Evolutionary conservation across 768 basidiomycete genomes (phyloP), one percentile per base, ranked within the genome.

Genomic region (Galerina sulciceps): DNA sequence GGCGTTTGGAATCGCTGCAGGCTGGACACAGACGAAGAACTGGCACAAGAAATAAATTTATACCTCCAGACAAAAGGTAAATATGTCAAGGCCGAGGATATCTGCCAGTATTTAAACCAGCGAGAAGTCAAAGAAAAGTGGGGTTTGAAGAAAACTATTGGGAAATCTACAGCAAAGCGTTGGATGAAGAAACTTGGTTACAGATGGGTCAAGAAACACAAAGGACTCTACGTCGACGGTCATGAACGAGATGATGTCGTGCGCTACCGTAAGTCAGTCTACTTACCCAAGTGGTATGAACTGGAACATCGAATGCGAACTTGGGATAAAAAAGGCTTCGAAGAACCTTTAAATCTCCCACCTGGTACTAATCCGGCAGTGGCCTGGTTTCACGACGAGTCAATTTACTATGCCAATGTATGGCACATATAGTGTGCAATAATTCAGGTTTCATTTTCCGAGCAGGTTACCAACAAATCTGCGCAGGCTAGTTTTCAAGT

Each of bases 151-250:
- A 55, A 55, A 18, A 13, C 41, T 6, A 35, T 55, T 2, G n/a
- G 6, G 2, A 42, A 44, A 38, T 34, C 55, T 57, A 79, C 76
- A 3, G 74, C 74, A 9, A 63, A 72, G 22, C 61, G 62, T 1
- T 72, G 61, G 55, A 61, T 81, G 36, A 65, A 56, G 2, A 61
- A 62, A 22, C 67, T 75, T 45, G 74, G 74, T 5, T 75, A 70
- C 43, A 18, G 44, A 5, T 73, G 62, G 40, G 64, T 52, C 10
- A 57, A 55, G 22, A 61, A 71, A 57, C 70, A 74, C 55, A 76
- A 77, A 51, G 71, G 55, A 1, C 53, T 74, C 2, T 76, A 74
- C 71, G 75, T 64, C 60, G 75, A 79, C 73, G 76, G 76, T 20
- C 72, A 67, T 42, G 71, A 77, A 37, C 64, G 70, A 0, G 63